Conservation (phyloP, 1,284 basidiomycete genomes). For the Cryptococcus sp. region DNA sequence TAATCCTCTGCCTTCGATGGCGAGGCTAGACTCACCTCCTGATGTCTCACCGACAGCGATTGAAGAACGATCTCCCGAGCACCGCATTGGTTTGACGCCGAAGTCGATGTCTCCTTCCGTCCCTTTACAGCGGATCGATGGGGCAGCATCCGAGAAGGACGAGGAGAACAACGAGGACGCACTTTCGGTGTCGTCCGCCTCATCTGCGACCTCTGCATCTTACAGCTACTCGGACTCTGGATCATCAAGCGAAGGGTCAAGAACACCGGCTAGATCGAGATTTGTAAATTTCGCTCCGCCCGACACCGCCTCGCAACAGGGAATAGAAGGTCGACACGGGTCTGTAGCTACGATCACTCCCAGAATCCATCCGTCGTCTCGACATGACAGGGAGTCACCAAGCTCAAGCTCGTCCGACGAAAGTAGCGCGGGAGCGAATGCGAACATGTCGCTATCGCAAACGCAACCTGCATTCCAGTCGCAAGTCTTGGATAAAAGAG, state of each 20-base stretch:
- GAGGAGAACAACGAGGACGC: constrained; percentile 18
- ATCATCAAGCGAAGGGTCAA: constrained; percentile 1
- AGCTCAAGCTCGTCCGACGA: too few species aligned
- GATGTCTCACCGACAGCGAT: constrained; percentile 16
- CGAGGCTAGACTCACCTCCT: constrained; percentile 13
- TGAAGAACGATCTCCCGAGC: constrained; percentile 5
- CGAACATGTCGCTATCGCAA: too few species aligned
- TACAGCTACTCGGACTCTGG: constrained; percentile 9
- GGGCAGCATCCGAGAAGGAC: constrained; percentile 5
- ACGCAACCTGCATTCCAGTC: too few species aligned
- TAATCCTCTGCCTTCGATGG: constrained; percentile 8
- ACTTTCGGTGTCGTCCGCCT: neutral
- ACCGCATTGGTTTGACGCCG: too few species aligned
- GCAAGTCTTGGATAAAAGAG: too few species aligned
- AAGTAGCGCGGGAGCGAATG: too few species aligned
- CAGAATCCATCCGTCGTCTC: neutral
- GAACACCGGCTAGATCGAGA: constrained; percentile 13
- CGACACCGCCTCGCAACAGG: neutral
- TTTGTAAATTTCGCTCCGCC: constrained; percentile 26
- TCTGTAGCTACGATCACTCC: constrained; percentile 9
- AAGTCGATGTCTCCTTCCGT: constrained; percentile 1
- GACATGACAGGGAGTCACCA: neutral
- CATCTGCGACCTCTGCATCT: constrained; percentile 14
- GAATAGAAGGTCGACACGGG: constrained; percentile 10
- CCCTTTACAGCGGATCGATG: constrained; percentile 14